Base-by-base conservation (phyloP, 2,329 filamentous ascomycete genomes). In the Leptographium flavum region DNA sequence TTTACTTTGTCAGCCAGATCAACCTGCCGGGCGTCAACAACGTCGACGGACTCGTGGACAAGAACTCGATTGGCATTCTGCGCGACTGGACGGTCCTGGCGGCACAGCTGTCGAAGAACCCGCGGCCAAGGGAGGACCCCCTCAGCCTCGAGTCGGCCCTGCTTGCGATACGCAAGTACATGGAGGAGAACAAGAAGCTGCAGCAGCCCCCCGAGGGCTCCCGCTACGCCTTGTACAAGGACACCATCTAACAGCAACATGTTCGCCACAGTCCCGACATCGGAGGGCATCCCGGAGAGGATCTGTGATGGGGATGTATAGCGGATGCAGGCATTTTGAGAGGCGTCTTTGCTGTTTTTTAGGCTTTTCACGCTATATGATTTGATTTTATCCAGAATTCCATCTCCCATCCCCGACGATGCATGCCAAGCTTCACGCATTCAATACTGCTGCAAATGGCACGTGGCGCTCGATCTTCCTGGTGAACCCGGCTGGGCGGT, bases 121-220 rank as follows among this genome's bases (percentile, higher is more conserved):
- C 55, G 4, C 54, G 55, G 14, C 50, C 52, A 6, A 59, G 57
- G 51, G 60, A 60, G 38, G 58, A 62, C 42, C 57, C 57, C 21
- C 49, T 57, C 30, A 63, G 59, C 46, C 52, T 63, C 10, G 60
- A 62, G 54, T 45, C 59, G 14, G 61, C 58, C 5, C 52, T 63
- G 22, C 58, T 61, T 36, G 55, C 60, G 44, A 61, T 63, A 54
- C 53, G 57, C 48, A 57, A 56, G 57, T 59, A 85, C 62, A 96
- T 98, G 92, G 90, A 90, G 27, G 76, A 88, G 48, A 80, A 96
- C 69, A 95, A 95, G 76, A 96, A 96, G 68, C 78, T 95, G 27
- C 83, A 87, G 13, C 92, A 98, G 63, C 92, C 92, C 35, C 76
- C 85, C 4, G 92, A 98, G 67, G 88, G 87, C 47, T 79, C 83